phyloP scores from a whole-genome alignment of 2,329 filamentous ascomycete species.

The Ceratocystis eucalypticola region DNA sequence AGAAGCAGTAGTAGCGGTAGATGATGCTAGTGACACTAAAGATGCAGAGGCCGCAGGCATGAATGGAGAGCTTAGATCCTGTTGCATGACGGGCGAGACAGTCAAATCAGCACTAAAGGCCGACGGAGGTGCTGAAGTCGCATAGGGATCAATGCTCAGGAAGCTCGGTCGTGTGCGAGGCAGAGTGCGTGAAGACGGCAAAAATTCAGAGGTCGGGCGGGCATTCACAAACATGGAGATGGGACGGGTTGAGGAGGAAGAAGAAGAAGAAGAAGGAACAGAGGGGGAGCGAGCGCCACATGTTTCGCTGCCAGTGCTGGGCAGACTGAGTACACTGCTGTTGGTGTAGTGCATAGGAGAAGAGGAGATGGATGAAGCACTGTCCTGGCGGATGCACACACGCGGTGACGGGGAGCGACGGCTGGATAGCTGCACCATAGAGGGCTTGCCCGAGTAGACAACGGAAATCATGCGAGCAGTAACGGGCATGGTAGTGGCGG shows the following conservation, averaged over 20 bases:
- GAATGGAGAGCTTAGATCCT: background rate
- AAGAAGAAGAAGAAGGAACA: background rate
- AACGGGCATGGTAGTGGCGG: conserved; percentile 27
- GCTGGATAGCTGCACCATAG: conserved; percentile 37
- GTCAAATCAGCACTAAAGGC: background rate
- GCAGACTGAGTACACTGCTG: conserved; percentile 27
- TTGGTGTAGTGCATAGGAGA: conserved; percentile 25
- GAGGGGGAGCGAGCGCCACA: background rate
- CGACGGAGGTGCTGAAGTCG: conserved; percentile 26
- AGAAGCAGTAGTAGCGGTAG: conserved; percentile 3
- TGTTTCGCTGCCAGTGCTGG: conserved; percentile 19
- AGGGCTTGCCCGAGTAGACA: conserved; percentile 46
- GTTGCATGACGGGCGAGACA: conserved; percentile 3
- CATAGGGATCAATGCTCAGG: conserved; percentile 42
- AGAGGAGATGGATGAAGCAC: conserved; percentile 22
- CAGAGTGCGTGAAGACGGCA: conserved; percentile 1
- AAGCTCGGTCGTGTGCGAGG: conserved; percentile 31
- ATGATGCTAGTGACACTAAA: conserved; percentile 2
- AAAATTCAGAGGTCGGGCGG: conserved; percentile 20
- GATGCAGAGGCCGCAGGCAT: background rate
- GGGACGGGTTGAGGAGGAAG: conserved; percentile 9
- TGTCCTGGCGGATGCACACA: conserved; percentile 22
- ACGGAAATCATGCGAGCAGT: conserved; percentile 47
- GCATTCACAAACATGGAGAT: conserved; percentile 15
- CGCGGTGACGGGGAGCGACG: conserved; percentile 25